Base-by-base conservation (phyloP, 805 yeast species). In the Cyberlindnera samutprakarnensis region DNA sequence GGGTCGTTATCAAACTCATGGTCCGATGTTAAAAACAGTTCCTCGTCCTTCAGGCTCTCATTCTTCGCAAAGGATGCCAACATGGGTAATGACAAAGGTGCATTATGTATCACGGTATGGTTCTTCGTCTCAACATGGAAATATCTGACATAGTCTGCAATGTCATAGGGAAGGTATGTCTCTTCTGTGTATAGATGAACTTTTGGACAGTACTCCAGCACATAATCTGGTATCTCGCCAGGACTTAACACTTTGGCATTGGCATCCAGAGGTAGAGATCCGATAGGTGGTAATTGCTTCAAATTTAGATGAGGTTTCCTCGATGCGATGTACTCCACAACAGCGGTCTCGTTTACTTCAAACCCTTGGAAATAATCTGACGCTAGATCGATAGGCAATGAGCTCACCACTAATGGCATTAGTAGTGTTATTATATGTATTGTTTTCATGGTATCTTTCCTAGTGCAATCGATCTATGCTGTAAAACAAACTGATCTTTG, bases 161-260 rank as follows among this genome's bases (percentile, higher is more conserved):
- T 68, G 48, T 86, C 94, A 46, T 85, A 85, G 0, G 98, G 95
- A 43, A 81, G 62, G 51, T 88, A 90, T 33, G 64, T 57, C 47
- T 90, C 98, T 51, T 90, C 98, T 1, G 94, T 77, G 59, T 90
- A 88, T 9, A 90, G 62, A 50, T 85, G 84, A 3, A 90, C 88
- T 32, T 78, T 59, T 0, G 98, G 97, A 4, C 82, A 73, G 49
- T 68, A 66, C 27, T 79, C 78, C 3, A 73, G 41, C 2, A 77
- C 79, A 53, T 73, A 82, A 7, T 53, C 51, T 0, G 92, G 94
- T 3, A 82, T 66, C 31, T 71, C 74, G 1, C 84, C 83, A 26
- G 60, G 55, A 13, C 45, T 38, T 11, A 75, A 34, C 1, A 70
- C 62, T 18, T 65, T 49, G 33, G 74, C 56, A 1, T 14, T 22